Conservation (phyloP, 2,329 filamentous ascomycete species). For the Amesomyces nigricolor region DNA sequence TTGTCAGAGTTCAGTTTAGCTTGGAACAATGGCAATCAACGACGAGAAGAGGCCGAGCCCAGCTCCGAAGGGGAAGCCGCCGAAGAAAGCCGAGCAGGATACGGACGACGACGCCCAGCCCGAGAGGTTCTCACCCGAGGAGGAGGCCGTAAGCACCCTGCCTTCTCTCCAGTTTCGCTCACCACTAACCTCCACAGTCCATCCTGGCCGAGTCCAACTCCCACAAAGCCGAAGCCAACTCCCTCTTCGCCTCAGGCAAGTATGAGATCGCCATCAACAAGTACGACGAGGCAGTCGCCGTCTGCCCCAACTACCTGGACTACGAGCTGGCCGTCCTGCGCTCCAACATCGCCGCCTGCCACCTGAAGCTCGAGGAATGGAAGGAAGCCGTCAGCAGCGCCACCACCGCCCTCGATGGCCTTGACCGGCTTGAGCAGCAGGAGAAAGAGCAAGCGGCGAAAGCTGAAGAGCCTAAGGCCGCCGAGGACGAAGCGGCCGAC, state of each 20-base stretch:
- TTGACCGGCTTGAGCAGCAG: slow-evolving; percentile 58
- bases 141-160: slow-evolving; percentile 46
- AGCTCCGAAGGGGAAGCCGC: not conserved
- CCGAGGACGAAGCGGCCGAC: slow-evolving; percentile 39
- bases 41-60: slow-evolving; percentile 2
- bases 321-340: slow-evolving; percentile 83
- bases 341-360: slow-evolving; percentile 84
- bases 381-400: slow-evolving; percentile 73
- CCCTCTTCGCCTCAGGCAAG: slow-evolving; percentile 65
- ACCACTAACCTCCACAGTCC: slow-evolving; percentile 11
- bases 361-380: slow-evolving; percentile 81
- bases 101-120: slow-evolving; percentile 26
- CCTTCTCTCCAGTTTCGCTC: not conserved
- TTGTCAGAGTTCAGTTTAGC: not conserved
- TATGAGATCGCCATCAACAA: slow-evolving; percentile 73
- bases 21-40: slow-evolving; percentile 2
- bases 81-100: slow-evolving; percentile 13
- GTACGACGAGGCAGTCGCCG: slow-evolving; percentile 74
- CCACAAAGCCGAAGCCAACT: slow-evolving; percentile 71
- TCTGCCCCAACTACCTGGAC: slow-evolving; percentile 77
- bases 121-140: slow-evolving; percentile 46
- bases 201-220: slow-evolving; percentile 66
- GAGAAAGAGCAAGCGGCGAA: slow-evolving; percentile 43
- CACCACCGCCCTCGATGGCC: slow-evolving; percentile 62
- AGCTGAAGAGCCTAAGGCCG: slow-evolving; percentile 27